Base-by-base conservation (phyloP, 192 early-diverging fungal species). In the Backusella macrospora region DNA sequence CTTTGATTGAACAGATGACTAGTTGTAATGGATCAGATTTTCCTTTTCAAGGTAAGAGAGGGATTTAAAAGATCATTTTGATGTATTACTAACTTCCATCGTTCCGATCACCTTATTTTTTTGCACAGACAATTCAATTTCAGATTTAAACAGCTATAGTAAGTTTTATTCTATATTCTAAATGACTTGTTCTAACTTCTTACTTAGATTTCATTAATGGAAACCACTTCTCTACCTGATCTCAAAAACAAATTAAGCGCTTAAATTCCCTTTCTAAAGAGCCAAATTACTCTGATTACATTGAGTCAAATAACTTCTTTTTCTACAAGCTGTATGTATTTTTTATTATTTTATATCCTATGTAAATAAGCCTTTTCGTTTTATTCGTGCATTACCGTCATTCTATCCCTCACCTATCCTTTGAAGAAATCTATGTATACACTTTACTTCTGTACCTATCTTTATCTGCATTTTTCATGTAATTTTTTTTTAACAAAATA, bases 71-170 rank as follows among this genome's bases (percentile, higher is more conserved):
- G 26, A 23, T 26, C 8, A 8, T n/a, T 13, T 55, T 55, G 16
- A 12, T 55, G 52, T 55, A 12, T 55, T 21, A 55, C 52, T 55
- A 55, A 55, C 52, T 55, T 55, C 21, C 12, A 9, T 55, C 21
- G 23, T 55, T 55, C 52, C 52, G 52, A 55, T 55, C 52, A 55
- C 52, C 21, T 55, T 55, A 55, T 46, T 55, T 59, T 34, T 59
- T 59, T 59, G 52, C 52, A 59, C 52, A 59, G 52, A 59, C 52
- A 59, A 59, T 59, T 59, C 52, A 59, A 59, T 59, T 59, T 8
- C 52, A 59, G 52, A 59, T 59, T 59, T 59, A 59, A 59, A 59
- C 49, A 55, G 23, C 52, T 59, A 59, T 59, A 26, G 52, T 59
- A 59, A 59, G 52, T 59, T 59, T 5, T 59, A 59, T 59, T 59